Base-by-base conservation (phyloP, 2,329 filamentous ascomycete species). In the Pseudopyricularia javanii region DNA sequence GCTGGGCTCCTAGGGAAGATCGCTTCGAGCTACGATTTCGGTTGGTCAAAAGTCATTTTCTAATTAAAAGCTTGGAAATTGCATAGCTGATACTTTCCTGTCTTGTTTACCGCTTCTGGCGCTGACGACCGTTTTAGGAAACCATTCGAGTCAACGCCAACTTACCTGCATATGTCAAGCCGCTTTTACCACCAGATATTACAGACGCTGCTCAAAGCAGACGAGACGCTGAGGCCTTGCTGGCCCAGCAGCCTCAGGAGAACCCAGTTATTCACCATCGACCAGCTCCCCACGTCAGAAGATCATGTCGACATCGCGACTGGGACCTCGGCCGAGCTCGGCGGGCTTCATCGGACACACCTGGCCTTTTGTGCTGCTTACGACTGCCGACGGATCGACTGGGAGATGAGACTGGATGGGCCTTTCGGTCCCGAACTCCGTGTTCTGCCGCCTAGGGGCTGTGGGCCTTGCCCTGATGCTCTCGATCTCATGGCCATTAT, bases 401-500 rank as follows among this genome's bases (percentile, higher is more conserved):
- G 78, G 78, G 75, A 71, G 45, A 70, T 74, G 49, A 55, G 74
- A 71, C 72, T 70, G 69, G 50, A 66, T 68, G 6, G 59, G 72
- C 59, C 59, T 14, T 33, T 74, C 59, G 55, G 72, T n/a, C 77
- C 78, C 17, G 74, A 78, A 51, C 79, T 81, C 54, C 72, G 75
- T 8, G 65, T 81, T 17, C 64, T 79, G 6, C 70, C 74, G 12
- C 63, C 70, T 3, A 64, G 2, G 65, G 66, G 3, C 57, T 60
- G 2, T 59, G 47, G 26, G 37, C 28, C 17, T 14, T 45, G n/a
- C 4, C 80, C 81, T 59, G 70, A 70, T 4, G 63, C 71, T 4
- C 61, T 76, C 35, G 78, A 81, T 60, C 66, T 81, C 3, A 63
- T 81, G n/a, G 78, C 78, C 9, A 71, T 80, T 1, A 71, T 80